Evolutionary conservation across 225 moss, liverwort and hornwort genomes (phyloP), one percentile per base, ranked within the genome.

Genomic region (Polytrichum formosum): DNA sequence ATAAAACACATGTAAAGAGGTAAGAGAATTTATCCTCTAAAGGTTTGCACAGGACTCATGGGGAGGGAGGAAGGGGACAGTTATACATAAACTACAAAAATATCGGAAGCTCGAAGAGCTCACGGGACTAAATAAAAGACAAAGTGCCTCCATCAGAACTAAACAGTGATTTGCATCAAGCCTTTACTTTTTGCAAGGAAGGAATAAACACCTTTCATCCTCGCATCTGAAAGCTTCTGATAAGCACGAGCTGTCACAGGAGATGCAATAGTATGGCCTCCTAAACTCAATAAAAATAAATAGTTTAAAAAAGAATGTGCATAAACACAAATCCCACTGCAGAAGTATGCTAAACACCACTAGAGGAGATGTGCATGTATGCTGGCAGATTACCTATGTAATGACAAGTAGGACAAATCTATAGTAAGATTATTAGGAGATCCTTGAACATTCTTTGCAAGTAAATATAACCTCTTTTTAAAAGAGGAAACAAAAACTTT

Each of bases 201-300:
- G 78, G 78, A 74, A 82, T 82, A 76, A 82, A 82, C 74, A 85
- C 82, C 82, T 82, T 82, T 85, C 58, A 79, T 71, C 82, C 79
- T 85, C 72, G 78, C 82, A 85, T 69, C 74, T 68, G 79, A 74
- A 82, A 78, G 72, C 70, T 72, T 78, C 67, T 77, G 83, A 82
- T 78, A 80, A 76, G 74, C 81, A 87, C 73, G 68, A 78, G 76
- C 76, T 76, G 70, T 78, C 84, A 87, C 76, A 74, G 76, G 76
- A 85, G 85, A 66, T 60, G 85, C 69, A 79, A 85, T 76, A 74
- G 82, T 69, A 69, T 63, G 58, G 68, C 68, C 69, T 78, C 73
- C 73, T 73, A 82, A 79, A 79, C 76, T 82, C 76, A 79, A 64
- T 81, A 29, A 58, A 76, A 64, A 75, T 76, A 72, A 76, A 73